Percentiles rank a stretch among this genome's conserved stretches.
Conservation (phyloP, 2,329 filamentous ascomycete genomes). For the Penicillium sp. region DNA sequence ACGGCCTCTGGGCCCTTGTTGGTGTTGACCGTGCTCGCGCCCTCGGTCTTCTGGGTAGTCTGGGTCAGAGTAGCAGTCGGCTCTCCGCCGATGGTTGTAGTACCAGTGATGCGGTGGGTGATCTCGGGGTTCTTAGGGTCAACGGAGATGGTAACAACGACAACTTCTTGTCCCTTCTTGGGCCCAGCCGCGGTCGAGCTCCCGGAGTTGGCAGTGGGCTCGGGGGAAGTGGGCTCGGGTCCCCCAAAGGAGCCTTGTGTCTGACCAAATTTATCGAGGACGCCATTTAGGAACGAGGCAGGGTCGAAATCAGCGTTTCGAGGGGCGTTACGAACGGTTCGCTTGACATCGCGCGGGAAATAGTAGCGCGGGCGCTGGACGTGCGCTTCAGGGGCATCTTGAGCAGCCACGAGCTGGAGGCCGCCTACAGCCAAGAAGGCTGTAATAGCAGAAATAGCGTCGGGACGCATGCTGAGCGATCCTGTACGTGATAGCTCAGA, state of each 20-base stretch:
- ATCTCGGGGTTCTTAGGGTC: conserved; percentile 15
- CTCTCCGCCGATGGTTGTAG: conserved; percentile 14
- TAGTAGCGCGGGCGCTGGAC: conserved; percentile 36
- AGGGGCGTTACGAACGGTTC: conserved; percentile 15
- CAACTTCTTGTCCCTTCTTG: conserved; percentile 15
- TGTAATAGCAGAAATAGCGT: conserved; percentile 30
- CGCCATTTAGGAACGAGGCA: background rate
- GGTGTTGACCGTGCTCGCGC: background rate
- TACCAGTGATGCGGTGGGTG: conserved; percentile 20
- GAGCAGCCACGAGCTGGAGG: conserved; percentile 33
- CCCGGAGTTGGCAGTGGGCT: background rate
- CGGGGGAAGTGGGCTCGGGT: background rate
- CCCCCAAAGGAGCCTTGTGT: background rate
- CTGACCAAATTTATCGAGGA: conserved; percentile 2
- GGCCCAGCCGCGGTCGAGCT: background rate
- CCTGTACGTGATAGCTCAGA: conserved; percentile 7
- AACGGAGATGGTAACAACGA: conserved; percentile 21
- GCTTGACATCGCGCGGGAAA: conserved; percentile 34
- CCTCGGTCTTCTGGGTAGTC: conserved; percentile 5
- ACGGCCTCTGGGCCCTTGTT: background rate
- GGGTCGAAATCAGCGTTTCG: background rate
- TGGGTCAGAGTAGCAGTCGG: conserved; percentile 9
- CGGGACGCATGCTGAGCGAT: conserved; percentile 31
- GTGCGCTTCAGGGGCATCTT: conserved; percentile 24
- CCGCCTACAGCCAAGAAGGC: conserved; percentile 35